A percentile compares a stretch with the other conserved stretches of the same genome.
Evolutionary conservation across 2,329 filamentous ascomycete species (phyloP).

Genomic region (Trichoderma sp.): DNA sequence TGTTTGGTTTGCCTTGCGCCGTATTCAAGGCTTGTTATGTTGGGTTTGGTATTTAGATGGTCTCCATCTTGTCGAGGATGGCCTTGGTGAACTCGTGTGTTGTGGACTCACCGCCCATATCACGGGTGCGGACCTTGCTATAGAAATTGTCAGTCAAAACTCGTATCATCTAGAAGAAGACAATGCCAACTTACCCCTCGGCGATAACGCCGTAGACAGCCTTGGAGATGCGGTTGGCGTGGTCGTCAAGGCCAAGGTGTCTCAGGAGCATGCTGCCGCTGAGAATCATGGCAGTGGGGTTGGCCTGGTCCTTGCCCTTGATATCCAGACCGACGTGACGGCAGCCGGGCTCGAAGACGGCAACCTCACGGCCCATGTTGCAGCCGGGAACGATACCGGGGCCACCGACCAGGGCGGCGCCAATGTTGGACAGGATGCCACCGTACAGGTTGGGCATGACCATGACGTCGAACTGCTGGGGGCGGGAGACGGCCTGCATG

Average conservation of each 20-base stretch:
- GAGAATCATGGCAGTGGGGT: constrained; percentile 93
- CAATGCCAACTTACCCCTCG: constrained; percentile 67
- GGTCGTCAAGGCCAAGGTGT: constrained; percentile 94
- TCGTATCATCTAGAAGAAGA: neutral
- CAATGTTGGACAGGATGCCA: constrained; percentile 98
- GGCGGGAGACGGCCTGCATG: constrained; percentile 96
- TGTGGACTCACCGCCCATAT: constrained; percentile 89
- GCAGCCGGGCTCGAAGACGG: constrained; percentile 98
- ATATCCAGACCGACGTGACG: constrained; percentile 99
- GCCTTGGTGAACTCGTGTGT: constrained; percentile 95
- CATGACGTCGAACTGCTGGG: constrained; percentile 99
- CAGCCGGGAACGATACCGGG: constrained; percentile 96
- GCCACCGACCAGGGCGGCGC: constrained; percentile 92
- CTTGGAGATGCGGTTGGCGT: constrained; percentile 97
- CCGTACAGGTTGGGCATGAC: constrained; percentile 99
- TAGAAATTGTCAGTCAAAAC: constrained; percentile 40
- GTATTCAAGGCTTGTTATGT: neutral
- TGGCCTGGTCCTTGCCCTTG: constrained; percentile 99
- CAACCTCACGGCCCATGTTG: constrained; percentile 99
- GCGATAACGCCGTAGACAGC: constrained; percentile 75
- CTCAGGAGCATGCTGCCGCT: constrained; percentile 96
- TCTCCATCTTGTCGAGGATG: constrained; percentile 94
- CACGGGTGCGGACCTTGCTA: constrained; percentile 83
- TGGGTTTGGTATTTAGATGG: constrained; percentile 47
- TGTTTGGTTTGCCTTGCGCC: neutral